Base-by-base conservation (phyloP, 179 eudicot genomes). In the Silene coronaria region DNA sequence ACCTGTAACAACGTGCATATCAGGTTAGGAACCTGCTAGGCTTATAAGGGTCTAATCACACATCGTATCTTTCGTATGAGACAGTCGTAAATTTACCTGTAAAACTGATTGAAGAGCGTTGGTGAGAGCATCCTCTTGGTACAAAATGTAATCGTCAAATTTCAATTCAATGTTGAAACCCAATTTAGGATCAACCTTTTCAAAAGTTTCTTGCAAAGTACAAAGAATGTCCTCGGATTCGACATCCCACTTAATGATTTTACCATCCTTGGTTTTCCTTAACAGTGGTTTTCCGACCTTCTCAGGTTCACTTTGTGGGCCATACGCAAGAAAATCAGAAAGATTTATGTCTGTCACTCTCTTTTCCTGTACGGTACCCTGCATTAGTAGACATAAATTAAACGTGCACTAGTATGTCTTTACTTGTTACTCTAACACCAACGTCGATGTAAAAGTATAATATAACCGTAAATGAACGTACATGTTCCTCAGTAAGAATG, bases 91-190 rank as follows among this genome's bases (percentile, higher is more conserved):
- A n/a, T 7, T 2, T 80, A 88, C 91, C 87, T 89, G 48, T 63
- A 88, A 67, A 72, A 91, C 82, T 26, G 88, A 67, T 72, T 86
- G 87, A 55, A 92, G 89, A 16, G 83, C 77, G 69, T 80, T 74
- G 77, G 71, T 32, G 23, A 94, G 91, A 10, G 83, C 60, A 11
- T 86, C 87, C 42, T 87, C 79, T 30, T 83, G 46, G 74, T 94
- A 94, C 59, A 89, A 89, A 46, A 94, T 26, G 72, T 88, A 46
- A 71, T 94, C 98, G 26, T 94, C 97, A 53, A 94, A 92, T 75
- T 94, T 94, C 80, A 92, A 73, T 75, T 94, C 98, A 21, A 94
- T 84, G 81, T 94, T 90, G 88, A 94, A 94, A 11, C 98, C 98
- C 59, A 94, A 71, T 46, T 82, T 81, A n/a, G 92, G 86, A 19